Percentiles rank a stretch among this genome's conserved stretches.
phyloP scores from a whole-genome alignment of 1,284 basidiomycete species.

The Cryptococcus sp. region DNA sequence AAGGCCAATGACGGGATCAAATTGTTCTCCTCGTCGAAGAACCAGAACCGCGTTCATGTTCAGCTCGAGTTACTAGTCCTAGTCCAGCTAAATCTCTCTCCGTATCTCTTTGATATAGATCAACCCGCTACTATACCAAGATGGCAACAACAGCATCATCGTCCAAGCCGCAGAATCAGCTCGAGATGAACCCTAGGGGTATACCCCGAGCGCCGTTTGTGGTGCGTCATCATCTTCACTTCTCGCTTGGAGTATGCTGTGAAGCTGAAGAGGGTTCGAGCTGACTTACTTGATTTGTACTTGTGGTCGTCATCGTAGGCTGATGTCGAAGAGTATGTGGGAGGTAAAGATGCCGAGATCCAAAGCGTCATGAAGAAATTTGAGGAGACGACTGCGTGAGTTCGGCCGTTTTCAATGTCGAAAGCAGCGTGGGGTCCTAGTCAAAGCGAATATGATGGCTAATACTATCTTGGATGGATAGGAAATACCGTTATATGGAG shows the following conservation, averaged over 20 bases:
- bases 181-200: slow-evolving; percentile 78
- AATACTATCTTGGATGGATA: slow-evolving; percentile 46
- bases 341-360: slow-evolving; percentile 74
- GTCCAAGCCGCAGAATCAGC: slow-evolving; percentile 27
- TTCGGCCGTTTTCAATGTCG: slow-evolving; percentile 1
- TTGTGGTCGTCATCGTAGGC: slow-evolving; percentile 55
- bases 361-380: slow-evolving; percentile 79
- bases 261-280: not conserved
- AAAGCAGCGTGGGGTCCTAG: not conserved
- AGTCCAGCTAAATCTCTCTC: not conserved
- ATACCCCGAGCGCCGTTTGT: slow-evolving; percentile 96
- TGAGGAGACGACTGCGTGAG: slow-evolving; percentile 88
- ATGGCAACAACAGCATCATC: slow-evolving; percentile 32
- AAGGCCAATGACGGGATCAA: too few species aligned
- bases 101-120: not conserved
- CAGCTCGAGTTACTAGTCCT: not conserved
- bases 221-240: slow-evolving; percentile 59
- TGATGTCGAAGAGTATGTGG: slow-evolving; percentile 84
- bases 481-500: slow-evolving; percentile 99
- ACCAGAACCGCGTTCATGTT: not conserved
- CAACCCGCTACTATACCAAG: not conserved
- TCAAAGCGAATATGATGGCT: too few species aligned
- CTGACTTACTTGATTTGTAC: not conserved
- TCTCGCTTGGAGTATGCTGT: not conserved
- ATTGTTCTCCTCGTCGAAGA: too few species aligned